A percentile compares a stretch with the other conserved stretches of the same genome.
Evolutionary conservation across 1,284 basidiomycete genomes (phyloP).

Genomic region (Leccinum solheimii): DNA sequence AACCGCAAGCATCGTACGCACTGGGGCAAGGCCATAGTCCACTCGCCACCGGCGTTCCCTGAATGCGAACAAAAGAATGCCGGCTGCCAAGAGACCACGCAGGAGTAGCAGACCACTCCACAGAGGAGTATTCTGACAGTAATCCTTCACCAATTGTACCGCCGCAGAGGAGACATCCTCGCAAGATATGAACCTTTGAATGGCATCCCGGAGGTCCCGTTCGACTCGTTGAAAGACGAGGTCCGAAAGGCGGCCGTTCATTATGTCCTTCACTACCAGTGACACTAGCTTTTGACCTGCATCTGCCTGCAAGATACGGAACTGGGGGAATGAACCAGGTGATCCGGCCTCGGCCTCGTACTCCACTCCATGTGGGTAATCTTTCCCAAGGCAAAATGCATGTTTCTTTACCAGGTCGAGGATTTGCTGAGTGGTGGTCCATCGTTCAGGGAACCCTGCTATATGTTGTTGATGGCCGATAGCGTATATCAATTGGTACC

Average conservation of each 20-base stretch:
- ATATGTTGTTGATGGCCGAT: constrained; percentile 1
- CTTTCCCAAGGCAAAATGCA: background rate
- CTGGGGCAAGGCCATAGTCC: constrained; percentile 48
- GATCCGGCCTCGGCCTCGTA: background rate
- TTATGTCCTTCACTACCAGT: constrained; percentile 10
- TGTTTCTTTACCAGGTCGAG: constrained; percentile 28
- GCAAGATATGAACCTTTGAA: background rate
- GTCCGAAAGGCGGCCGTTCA: background rate
- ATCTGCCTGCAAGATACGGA: constrained; percentile 33
- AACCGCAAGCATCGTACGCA: constrained; percentile 50
- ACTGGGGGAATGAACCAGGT: constrained; percentile 28
- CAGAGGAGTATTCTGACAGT: background rate
- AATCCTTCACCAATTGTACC: background rate
- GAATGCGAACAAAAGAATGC: constrained; percentile 44
- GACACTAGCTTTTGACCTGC: constrained; percentile 25
- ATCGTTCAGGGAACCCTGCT: background rate
- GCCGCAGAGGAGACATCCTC: background rate
- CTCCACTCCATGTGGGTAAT: constrained; percentile 14
- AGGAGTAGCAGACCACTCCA: constrained; percentile 43
- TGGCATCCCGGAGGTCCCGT: background rate
- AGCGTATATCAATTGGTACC: constrained; percentile 1
- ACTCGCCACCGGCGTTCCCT: constrained; percentile 50
- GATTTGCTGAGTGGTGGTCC: constrained; percentile 39
- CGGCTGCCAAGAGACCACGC: constrained; percentile 46
- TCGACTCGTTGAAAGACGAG: background rate